phyloP scores from a whole-genome alignment of 371 early-diverging fungal species.

The Cokeromyces recurvatus region DNA sequence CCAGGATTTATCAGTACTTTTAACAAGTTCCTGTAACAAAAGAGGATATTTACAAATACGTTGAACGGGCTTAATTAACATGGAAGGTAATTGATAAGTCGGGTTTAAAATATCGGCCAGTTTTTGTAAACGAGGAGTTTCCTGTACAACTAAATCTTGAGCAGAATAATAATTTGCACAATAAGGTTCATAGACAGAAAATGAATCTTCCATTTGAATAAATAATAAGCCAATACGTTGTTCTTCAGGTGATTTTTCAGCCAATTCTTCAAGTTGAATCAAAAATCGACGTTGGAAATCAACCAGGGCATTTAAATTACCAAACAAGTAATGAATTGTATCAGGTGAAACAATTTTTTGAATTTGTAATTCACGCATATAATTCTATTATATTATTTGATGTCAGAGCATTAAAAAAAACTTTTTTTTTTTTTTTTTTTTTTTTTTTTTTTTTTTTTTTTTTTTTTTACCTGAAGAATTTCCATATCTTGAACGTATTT shows the following conservation, averaged over 20 bases:
- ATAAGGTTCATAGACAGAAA: slow-evolving; percentile 90
- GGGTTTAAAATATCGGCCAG: slow-evolving; percentile 78
- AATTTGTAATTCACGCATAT: slow-evolving; percentile 55
- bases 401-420: not conserved
- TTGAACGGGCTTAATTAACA: slow-evolving; percentile 96
- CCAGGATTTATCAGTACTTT: slow-evolving; percentile 66
- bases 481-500: slow-evolving; percentile 90
- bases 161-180: slow-evolving; percentile 90
- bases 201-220: slow-evolving; percentile 78
- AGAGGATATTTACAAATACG: slow-evolving; percentile 96
- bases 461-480: slow-evolving; percentile 69
- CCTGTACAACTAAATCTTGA: slow-evolving; percentile 52
- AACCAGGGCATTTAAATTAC: slow-evolving; percentile 86
- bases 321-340: slow-evolving; percentile 80
- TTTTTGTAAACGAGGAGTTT: slow-evolving; percentile 48
- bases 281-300: slow-evolving; percentile 96
- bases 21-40: slow-evolving; percentile 81
- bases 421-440: too few species aligned
- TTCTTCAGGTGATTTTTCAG: slow-evolving; percentile 66
- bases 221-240: slow-evolving; percentile 87
- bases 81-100: slow-evolving; percentile 78
- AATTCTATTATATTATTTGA: slow-evolving; percentile 26
- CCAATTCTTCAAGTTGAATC: slow-evolving; percentile 84
- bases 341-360: slow-evolving; percentile 69
- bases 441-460: too few species aligned